phyloP scores from a whole-genome alignment of 2,329 filamentous ascomycete genomes.

The Colletotrichum australisinense region DNA sequence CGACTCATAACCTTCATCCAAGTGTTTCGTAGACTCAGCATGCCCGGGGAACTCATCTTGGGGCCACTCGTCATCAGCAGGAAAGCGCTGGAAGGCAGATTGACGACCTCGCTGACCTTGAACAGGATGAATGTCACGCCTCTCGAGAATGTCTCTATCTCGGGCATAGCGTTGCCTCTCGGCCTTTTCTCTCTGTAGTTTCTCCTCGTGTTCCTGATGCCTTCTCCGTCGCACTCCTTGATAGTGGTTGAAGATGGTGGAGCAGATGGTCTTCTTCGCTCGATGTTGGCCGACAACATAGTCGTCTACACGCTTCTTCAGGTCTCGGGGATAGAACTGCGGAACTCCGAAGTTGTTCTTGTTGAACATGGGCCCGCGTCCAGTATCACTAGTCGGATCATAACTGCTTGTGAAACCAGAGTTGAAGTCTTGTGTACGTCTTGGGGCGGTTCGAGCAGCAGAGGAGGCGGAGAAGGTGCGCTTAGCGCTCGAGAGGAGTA shows the following conservation, averaged over 20 bases:
- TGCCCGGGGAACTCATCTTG: slow-evolving; percentile 69
- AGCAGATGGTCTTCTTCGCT: slow-evolving; percentile 92
- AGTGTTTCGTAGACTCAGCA: slow-evolving; percentile 56
- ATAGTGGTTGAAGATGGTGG: slow-evolving; percentile 97
- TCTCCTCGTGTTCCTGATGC: slow-evolving; percentile 78
- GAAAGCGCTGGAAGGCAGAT: slow-evolving; percentile 42
- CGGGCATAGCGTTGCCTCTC: slow-evolving; percentile 77
- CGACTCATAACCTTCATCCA: slow-evolving; percentile 48
- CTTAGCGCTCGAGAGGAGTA: slow-evolving; percentile 18
- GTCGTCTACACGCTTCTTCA: slow-evolving; percentile 93
- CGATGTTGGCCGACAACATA: slow-evolving; percentile 97
- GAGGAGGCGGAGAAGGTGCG: slow-evolving; percentile 44
- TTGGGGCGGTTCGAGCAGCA: slow-evolving; percentile 41
- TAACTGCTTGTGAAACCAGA: slow-evolving; percentile 70
- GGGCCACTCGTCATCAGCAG: slow-evolving; percentile 47
- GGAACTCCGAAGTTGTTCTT: slow-evolving; percentile 69
- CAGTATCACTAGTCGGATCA: slow-evolving; percentile 64
- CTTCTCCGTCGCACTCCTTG: slow-evolving; percentile 84
- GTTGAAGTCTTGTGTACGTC: slow-evolving; percentile 62
- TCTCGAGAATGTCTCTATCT: slow-evolving; percentile 70
- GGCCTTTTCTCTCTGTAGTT: slow-evolving; percentile 69
- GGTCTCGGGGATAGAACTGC: slow-evolving; percentile 71
- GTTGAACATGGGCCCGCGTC: slow-evolving; percentile 70
- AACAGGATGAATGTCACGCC: slow-evolving; percentile 75
- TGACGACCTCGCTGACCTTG: slow-evolving; percentile 71